Percentiles rank a stretch among this genome's conserved stretches.
These are phyloP conservation scores for Quercus wislizeni DNA, from an alignment of 306 rosid genomes.

Conservation along the genomic window DNA sequence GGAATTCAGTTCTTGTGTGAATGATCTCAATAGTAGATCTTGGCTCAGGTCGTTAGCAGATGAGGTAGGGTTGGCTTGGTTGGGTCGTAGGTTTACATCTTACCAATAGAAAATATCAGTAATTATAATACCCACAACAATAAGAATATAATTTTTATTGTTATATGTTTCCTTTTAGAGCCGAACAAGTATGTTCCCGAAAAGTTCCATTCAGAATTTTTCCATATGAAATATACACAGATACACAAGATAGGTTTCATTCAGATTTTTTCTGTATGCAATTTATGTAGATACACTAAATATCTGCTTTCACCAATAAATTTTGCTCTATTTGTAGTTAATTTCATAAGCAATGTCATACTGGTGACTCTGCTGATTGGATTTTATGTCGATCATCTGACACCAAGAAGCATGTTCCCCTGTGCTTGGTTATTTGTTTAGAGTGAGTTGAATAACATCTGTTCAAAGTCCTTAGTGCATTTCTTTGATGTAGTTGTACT, in stretches of 20 bases:
- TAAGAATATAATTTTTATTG: neutral
- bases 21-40: no score
- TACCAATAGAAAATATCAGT: neutral
- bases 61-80: neutral
- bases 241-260: neutral
- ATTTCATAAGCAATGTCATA: neutral
- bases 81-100: neutral
- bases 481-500: conserved; percentile 18
- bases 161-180: neutral
- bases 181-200: neutral
- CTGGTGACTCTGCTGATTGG: conserved; percentile 3
- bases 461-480: conserved; percentile 1
- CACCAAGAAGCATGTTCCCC: conserved; percentile 18
- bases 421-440: conserved; percentile 22
- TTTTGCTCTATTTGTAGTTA: neutral
- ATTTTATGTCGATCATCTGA: conserved; percentile 16
- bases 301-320: neutral
- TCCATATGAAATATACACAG: conserved; percentile 3
- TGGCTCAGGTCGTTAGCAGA: neutral
- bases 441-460: conserved; percentile 11
- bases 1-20: neutral
- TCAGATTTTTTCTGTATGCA: neutral
- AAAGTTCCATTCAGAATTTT: neutral
- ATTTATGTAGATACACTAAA: conserved; percentile 2
- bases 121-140: neutral